Evolutionary conservation across 2,329 filamentous ascomycete genomes (phyloP), one percentile per base, ranked within the genome.

Genomic region (Metarhizium brunneum): DNA sequence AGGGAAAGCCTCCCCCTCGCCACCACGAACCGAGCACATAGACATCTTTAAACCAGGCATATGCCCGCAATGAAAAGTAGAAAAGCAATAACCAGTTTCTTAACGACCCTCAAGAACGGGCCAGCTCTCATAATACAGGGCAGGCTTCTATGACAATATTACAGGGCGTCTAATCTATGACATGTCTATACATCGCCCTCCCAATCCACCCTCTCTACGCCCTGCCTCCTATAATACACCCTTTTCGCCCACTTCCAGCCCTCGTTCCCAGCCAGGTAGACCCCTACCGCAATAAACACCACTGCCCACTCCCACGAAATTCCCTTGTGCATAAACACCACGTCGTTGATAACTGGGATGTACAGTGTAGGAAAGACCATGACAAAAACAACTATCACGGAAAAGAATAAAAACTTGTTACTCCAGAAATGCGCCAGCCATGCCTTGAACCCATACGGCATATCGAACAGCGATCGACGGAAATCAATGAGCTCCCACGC

Each of bases 401-500:
- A 69, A 66, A 69, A 76, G 63, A 76, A 78, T 14, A 77, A 67
- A 66, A 83, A 82, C 52, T 75, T 70, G 66, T 83, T 83, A 54
- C 71, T 65, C 78, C 78, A 82, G 6, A 82, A 61, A 10, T 83
- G 78, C 49, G 70, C 60, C 53, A 80, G 60, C 83, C 83, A 86
- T 54, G 82, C 76, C 1, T 75, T 77, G 58, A 61, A 50, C 13
- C 63, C 59, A 6, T 54, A 58, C 71, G 77, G 47, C 73, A 54
- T 73, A 58, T 79, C 76, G 74, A 88, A 87, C 71, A 88, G 83
- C 6, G 80, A 84, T 25, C 83, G 79, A 13, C 85, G 81, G 64
- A 82, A 76, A 61, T 86, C 76, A 54, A 86, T 77, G 68, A 87
- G 81, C 63, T 87, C 83, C 85, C 85, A 88, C 0, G 84, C 84